These are phyloP conservation scores for Meira miltonrushii DNA, from an alignment of 1,284 basidiomycete genomes.

Conservation along the genomic window DNA sequence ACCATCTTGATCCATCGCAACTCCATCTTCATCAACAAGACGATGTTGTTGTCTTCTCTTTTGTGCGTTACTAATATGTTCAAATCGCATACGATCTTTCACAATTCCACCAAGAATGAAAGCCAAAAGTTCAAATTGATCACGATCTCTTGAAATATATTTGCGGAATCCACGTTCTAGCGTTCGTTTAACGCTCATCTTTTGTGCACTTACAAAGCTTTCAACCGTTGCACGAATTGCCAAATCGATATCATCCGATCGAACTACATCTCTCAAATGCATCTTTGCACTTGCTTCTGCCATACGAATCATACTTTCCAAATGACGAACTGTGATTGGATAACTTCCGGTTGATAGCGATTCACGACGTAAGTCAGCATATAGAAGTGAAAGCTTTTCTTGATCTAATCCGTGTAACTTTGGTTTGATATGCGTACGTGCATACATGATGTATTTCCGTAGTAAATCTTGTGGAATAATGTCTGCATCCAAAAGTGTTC, in stretches of 20 bases:
- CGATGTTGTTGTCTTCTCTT: constrained; percentile 57
- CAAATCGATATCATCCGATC: constrained; percentile 91
- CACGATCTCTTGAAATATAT: constrained; percentile 87
- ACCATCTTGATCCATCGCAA: background rate
- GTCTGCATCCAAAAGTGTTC: constrained; percentile 70
- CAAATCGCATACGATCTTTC: constrained; percentile 85
- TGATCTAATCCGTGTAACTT: constrained; percentile 92
- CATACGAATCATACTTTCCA: constrained; percentile 99
- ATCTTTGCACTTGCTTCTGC: constrained; percentile 97
- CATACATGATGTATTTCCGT: constrained; percentile 99
- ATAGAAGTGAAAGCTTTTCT: constrained; percentile 88
- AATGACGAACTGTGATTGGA: constrained; percentile 93
- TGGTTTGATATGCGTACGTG: constrained; percentile 82
- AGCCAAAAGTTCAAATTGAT: constrained; percentile 86
- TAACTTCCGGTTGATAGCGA: constrained; percentile 93
- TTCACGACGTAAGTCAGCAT: constrained; percentile 92
- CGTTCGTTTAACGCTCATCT: constrained; percentile 97
- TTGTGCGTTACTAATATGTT: constrained; percentile 46
- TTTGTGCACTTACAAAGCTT: constrained; percentile 93
- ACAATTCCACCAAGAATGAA: constrained; percentile 90
- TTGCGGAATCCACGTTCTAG: constrained; percentile 87
- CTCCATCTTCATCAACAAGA: constrained; percentile 17
- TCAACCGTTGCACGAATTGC: constrained; percentile 92
- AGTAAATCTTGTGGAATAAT: constrained; percentile 93
- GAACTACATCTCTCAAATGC: constrained; percentile 91